A percentile compares a stretch with the other conserved stretches of the same genome.
Conservation (phyloP, 208 protist genomes). For the Trypanosoma avium region DNA sequence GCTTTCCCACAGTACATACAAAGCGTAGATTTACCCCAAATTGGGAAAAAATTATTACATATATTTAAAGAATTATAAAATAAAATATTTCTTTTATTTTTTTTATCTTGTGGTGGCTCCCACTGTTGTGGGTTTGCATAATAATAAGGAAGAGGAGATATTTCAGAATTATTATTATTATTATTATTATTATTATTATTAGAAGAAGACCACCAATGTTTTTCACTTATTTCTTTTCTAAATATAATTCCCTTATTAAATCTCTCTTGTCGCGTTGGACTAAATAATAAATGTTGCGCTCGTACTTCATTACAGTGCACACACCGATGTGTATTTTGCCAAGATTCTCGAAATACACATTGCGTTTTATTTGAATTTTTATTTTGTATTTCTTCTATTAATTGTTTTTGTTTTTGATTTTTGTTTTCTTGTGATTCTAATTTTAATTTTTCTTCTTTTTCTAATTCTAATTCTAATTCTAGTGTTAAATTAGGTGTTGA, state of each 20-base stretch:
- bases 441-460: not conserved
- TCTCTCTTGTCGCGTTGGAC: not conserved
- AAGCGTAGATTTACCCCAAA: conserved; percentile 17
- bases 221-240: not conserved
- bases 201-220: no score
- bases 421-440: not conserved
- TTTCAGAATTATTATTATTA: no score
- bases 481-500: no score
- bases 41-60: conserved; percentile 9
- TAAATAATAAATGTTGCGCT: conserved; percentile 9
- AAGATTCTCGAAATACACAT: conserved; percentile 22
- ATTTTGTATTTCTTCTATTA: not conserved
- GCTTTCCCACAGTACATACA: conserved; percentile 7
- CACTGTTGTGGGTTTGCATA: conserved; percentile 26
- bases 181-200: no score
- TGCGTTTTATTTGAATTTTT: not conserved
- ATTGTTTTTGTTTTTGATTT: not conserved
- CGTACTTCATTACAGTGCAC: conserved; percentile 4
- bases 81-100: not conserved
- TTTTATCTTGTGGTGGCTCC: conserved; percentile 3
- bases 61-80: no score
- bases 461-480: no score
- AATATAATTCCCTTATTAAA: not conserved
- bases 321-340: conserved; percentile 9
- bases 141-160: conserved; percentile 7